These are phyloP conservation scores for Cyclotella kingstonii DNA, from an alignment of 108 stramenopile genomes.

Conservation along the genomic window DNA sequence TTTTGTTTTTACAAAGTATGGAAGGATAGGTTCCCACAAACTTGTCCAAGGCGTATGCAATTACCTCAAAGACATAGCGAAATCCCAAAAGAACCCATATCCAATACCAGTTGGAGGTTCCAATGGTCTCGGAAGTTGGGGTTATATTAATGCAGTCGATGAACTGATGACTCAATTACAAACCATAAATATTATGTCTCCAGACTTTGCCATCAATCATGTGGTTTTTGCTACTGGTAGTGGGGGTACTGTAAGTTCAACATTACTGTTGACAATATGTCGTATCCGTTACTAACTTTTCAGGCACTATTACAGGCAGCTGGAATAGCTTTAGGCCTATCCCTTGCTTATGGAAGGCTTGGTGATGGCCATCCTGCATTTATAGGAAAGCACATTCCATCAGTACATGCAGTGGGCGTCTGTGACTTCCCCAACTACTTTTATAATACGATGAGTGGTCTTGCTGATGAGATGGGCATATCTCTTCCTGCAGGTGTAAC, in stretches of 20 bases:
- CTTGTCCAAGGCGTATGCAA: slow-evolving; percentile 56
- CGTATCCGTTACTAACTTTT: not conserved
- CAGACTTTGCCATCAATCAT: slow-evolving; percentile 60
- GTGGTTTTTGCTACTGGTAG: slow-evolving; percentile 89
- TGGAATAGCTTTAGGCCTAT: slow-evolving; percentile 75
- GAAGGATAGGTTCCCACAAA: slow-evolving; percentile 61
- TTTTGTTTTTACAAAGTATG: slow-evolving; percentile 40
- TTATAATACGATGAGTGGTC: slow-evolving; percentile 56
- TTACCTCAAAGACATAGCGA: slow-evolving; percentile 29
- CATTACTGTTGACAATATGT: not conserved
- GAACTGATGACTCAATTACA: slow-evolving; percentile 58
- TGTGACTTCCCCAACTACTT: slow-evolving; percentile 91
- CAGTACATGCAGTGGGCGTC: slow-evolving; percentile 82
- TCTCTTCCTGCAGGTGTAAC: slow-evolving; percentile 11
- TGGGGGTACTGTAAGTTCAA: slow-evolving; percentile 69
- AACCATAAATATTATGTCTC: slow-evolving; percentile 9
- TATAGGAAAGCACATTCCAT: slow-evolving; percentile 26
- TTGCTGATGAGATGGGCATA: slow-evolving; percentile 80
- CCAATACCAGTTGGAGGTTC: slow-evolving; percentile 87
- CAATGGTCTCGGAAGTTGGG: slow-evolving; percentile 85
- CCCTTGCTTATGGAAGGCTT: slow-evolving; percentile 43
- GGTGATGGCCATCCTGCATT: slow-evolving; percentile 16
- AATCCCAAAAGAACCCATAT: slow-evolving; percentile 52
- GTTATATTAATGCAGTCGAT: slow-evolving; percentile 81
- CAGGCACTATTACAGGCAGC: slow-evolving; percentile 26